Evolutionary conservation across 805 yeast genomes (phyloP).

Genomic region (Wickerhamomyces tratensis): DNA sequence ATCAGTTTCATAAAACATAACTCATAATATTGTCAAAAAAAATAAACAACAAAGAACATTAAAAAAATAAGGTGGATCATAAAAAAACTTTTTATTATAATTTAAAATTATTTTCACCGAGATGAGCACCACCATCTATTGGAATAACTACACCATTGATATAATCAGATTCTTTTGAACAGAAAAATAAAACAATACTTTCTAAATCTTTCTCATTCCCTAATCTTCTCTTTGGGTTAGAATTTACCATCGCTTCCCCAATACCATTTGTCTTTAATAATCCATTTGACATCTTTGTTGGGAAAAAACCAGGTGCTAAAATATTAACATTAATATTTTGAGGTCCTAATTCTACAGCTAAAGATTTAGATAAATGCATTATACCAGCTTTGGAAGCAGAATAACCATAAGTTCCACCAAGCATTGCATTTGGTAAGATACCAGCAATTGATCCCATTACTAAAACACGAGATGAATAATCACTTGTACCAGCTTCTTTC

Average conservation of each 20-base stretch:
- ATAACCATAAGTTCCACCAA: slow-evolving; percentile 52
- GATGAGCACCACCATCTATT: slow-evolving; percentile 59
- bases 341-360: slow-evolving; percentile 61
- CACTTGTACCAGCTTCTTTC: slow-evolving; percentile 37
- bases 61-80: neutral
- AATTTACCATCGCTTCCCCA: slow-evolving; percentile 34
- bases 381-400: slow-evolving; percentile 70
- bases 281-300: slow-evolving; percentile 66
- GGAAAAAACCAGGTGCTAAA: slow-evolving; percentile 72
- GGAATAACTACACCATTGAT: slow-evolving; percentile 61
- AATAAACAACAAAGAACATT: too few species aligned
- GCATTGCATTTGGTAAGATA: slow-evolving; percentile 21
- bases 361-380: slow-evolving; percentile 51
- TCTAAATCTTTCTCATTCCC: slow-evolving; percentile 55
- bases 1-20: too few species aligned
- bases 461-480: slow-evolving; percentile 55
- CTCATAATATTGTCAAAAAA: too few species aligned
- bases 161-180: slow-evolving; percentile 47
- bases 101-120: slow-evolving; percentile 11
- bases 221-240: slow-evolving; percentile 54
- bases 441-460: slow-evolving; percentile 64
- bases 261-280: slow-evolving; percentile 35
- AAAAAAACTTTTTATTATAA: neutral
- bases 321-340: slow-evolving; percentile 58
- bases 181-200: slow-evolving; percentile 44